Evolutionary conservation across 371 early-diverging fungal genomes (phyloP), one percentile per base, ranked within the genome.

Genomic region (Coemansia sp.): DNA sequence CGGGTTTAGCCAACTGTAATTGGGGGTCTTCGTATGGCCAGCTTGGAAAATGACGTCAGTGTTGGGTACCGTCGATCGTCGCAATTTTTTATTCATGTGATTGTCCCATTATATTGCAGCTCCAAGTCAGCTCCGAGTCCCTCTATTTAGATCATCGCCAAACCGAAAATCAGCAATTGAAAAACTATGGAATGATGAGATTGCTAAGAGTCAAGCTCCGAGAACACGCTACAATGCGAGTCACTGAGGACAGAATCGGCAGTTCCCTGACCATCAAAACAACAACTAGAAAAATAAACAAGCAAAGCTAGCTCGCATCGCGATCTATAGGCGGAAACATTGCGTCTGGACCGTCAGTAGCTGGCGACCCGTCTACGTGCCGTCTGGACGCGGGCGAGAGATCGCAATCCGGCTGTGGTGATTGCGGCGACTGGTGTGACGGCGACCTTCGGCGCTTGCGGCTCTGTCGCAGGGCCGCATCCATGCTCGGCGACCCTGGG

Each of bases 361-460:
- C 50, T n/a, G 56, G 56, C 21, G 56, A 56, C n/a, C 6, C 34
- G 8, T 56, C 56, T 39, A 24, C 27, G 62, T 40, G 61, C 55
- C 16, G 40, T 22, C 48, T 40, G 18, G 37, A 34, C 26, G 39
- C 13, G 3, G 48, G 54, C 10, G 45, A 61, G 13, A 40, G 29
- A 16, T 55, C 40, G 16, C 64, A 27, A 21, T 11, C 27, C 4
- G 31, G 56, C 56, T 24, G 27, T 7, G 27, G 22, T 2, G 55
- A 14, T 40, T n/a, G 3, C 29, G 60, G 13, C 2, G 51, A 34
- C 26, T 45, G 64, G 48, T 58, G 64, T 8, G 64, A 63, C 21
- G 76, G 61, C 7, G 76, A 67, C 64, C 66, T 64, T 29, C 61
- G 64, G 6, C 76, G 67, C 54, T 71, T 75, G 34, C 76, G 72